Conservation (phyloP, 164 flowering plant species). For the Sedum album region DNA sequence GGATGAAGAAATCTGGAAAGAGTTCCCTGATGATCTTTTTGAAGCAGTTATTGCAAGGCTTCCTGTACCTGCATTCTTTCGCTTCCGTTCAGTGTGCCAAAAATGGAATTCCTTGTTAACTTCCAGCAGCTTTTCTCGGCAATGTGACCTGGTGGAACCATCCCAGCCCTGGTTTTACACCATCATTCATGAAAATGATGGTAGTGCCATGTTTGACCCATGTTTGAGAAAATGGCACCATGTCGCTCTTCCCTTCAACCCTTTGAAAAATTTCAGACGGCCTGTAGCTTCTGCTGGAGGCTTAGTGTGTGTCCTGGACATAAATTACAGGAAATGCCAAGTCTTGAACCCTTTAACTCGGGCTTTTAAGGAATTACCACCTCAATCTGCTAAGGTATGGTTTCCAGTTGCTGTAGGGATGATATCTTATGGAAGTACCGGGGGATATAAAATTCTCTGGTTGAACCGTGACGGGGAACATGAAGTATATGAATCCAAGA, state of each 20-base stretch:
- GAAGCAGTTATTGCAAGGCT: conserved; percentile 90
- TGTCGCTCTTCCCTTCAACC: conserved; percentile 46
- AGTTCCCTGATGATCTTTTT: conserved; percentile 85
- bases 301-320: conserved; percentile 76
- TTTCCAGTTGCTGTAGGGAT: conserved; percentile 87
- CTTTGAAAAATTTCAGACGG: conserved; percentile 44
- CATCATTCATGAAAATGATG: conserved; percentile 60
- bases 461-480: conserved; percentile 72
- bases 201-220: conserved; percentile 84
- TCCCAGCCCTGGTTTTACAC: conserved; percentile 86
- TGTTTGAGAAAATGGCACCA: conserved; percentile 75
- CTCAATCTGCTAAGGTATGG: conserved; percentile 75
- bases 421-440: conserved; percentile 38
- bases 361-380: conserved; percentile 66
- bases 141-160: conserved; percentile 50
- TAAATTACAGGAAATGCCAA: conserved; percentile 64
- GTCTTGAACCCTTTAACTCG: conserved; percentile 83
- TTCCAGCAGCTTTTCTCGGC: conserved; percentile 70
- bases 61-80: conserved; percentile 70
- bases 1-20: conserved; percentile 80
- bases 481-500: conserved; percentile 72
- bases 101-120: conserved; percentile 74
- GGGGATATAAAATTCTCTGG: conserved; percentile 84
- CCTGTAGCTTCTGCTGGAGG: conserved; percentile 98
- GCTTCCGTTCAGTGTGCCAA: conserved; percentile 72